phyloP scores from a whole-genome alignment of 1,284 basidiomycete species.

The Moniliophthora roreri region DNA sequence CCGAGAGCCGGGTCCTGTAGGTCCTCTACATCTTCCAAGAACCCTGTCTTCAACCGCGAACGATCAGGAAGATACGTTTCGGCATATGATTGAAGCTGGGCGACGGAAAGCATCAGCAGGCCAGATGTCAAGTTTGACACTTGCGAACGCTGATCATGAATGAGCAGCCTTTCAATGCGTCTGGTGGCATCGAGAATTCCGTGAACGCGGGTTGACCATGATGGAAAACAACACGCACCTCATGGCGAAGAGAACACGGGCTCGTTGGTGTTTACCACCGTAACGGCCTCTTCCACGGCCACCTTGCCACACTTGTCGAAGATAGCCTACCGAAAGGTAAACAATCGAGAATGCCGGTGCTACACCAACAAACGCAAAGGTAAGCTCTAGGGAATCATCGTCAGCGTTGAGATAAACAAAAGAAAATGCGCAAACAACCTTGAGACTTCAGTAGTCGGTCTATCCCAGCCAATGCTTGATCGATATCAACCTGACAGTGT shows the following conservation, averaged over 20 bases:
- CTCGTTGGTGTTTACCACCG: conserved; percentile 50
- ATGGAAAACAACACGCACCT: conserved; percentile 38
- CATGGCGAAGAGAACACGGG: conserved; percentile 62
- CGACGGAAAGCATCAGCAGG: conserved; percentile 70
- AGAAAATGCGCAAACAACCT: conserved; percentile 6
- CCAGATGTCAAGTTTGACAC: conserved; percentile 66
- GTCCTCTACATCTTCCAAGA: conserved; percentile 84
- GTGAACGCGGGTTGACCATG: background rate
- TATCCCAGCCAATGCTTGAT: conserved; percentile 82
- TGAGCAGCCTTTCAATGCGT: conserved; percentile 73
- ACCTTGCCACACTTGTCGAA: conserved; percentile 49
- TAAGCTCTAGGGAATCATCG: conserved; percentile 62
- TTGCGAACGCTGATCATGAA: conserved; percentile 40
- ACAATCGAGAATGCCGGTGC: conserved; percentile 87
- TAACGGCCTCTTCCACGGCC: conserved; percentile 47
- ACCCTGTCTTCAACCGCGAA: conserved; percentile 69
- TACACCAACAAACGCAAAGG: conserved; percentile 96
- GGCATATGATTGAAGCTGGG: conserved; percentile 65
- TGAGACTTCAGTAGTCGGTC: conserved; percentile 94
- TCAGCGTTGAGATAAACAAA: background rate
- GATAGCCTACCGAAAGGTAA: conserved; percentile 63
- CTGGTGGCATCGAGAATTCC: conserved; percentile 32
- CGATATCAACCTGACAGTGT: conserved; percentile 77
- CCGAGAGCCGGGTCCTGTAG: conserved; percentile 75
- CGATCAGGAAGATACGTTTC: conserved; percentile 51